phyloP scores from a whole-genome alignment of 805 yeast species.

The Schwanniomyces vanrijiae region DNA sequence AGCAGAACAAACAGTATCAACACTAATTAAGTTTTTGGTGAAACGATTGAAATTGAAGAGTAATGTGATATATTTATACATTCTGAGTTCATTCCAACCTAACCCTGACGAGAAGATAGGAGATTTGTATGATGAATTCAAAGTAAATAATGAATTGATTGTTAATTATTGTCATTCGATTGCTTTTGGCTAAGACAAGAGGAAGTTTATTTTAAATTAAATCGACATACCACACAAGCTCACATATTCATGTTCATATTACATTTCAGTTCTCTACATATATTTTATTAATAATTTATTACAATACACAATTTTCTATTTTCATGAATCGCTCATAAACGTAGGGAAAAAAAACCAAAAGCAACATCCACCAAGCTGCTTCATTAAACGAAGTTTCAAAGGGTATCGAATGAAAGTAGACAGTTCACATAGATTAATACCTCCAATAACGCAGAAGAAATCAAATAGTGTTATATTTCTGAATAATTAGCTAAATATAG shows the following conservation, averaged over 20 bases:
- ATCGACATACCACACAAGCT: no score
- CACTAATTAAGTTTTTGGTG: constrained; percentile 45
- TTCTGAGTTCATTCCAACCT: constrained; percentile 43
- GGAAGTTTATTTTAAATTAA: no score
- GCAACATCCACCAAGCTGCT: not conserved
- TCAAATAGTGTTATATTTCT: not conserved
- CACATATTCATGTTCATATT: no score
- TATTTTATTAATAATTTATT: not conserved
- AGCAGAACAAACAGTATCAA: constrained; percentile 45
- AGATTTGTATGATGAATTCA: constrained; percentile 28
- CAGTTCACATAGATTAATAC: not conserved
- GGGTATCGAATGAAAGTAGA: not conserved
- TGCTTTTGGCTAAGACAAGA: constrained; percentile 38
- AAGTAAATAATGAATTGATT: constrained; percentile 34
- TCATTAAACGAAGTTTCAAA: not conserved
- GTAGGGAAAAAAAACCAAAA: not conserved
- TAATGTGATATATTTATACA: constrained; percentile 29
- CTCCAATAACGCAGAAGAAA: not conserved
- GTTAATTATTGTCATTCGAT: constrained; percentile 38
- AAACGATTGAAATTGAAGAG: constrained; percentile 31
- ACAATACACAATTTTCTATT: not conserved
- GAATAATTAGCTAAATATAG: not conserved
- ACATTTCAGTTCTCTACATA: not conserved
- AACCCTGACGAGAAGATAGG: constrained; percentile 40
- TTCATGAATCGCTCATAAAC: not conserved